Evolutionary conservation across 345 rosid species (phyloP).

Genomic region (Combretum micranthum): DNA sequence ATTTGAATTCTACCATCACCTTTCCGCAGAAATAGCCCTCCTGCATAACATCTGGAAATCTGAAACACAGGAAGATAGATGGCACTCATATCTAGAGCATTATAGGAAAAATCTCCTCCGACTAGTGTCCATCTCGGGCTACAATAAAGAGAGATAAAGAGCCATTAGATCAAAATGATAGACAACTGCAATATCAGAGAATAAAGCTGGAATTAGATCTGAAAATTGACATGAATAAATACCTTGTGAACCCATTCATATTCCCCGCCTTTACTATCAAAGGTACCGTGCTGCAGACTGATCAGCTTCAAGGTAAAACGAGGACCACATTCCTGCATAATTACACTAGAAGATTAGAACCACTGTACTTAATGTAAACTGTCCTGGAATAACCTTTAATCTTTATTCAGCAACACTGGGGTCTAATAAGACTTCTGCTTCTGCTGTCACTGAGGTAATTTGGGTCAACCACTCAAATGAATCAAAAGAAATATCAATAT

Average conservation of each 20-base stretch:
- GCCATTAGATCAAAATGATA: background rate
- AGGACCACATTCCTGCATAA: slow-evolving; percentile 81
- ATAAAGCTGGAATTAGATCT: too few relatives aligned
- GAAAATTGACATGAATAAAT: slow-evolving; percentile 9
- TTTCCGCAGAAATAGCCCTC: too few relatives aligned
- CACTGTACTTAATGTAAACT: background rate
- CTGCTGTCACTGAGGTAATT: too few relatives aligned
- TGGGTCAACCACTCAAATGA: too few relatives aligned
- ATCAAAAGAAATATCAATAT: background rate
- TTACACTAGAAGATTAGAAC: background rate
- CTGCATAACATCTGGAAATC: too few relatives aligned
- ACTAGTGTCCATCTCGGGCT: slow-evolving; percentile 98
- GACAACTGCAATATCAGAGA: background rate
- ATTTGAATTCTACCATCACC: too few relatives aligned
- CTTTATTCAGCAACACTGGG: too few relatives aligned
- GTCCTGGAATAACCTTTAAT: too few relatives aligned
- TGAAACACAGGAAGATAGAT: too few relatives aligned
- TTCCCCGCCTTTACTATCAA: slow-evolving; percentile 79
- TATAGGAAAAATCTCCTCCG: slow-evolving; percentile 90
- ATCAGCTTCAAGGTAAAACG: slow-evolving; percentile 72
- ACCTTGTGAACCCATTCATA: slow-evolving; percentile 98
- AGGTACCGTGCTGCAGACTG: slow-evolving; percentile 86
- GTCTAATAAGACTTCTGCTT: too few relatives aligned
- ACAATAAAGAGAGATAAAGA: background rate
- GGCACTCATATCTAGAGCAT: slow-evolving; percentile 1